Percentiles rank a stretch among this genome's conserved stretches.
Evolutionary conservation across 805 yeast genomes (phyloP).

Genomic region (Metschnikowia hibisci): DNA sequence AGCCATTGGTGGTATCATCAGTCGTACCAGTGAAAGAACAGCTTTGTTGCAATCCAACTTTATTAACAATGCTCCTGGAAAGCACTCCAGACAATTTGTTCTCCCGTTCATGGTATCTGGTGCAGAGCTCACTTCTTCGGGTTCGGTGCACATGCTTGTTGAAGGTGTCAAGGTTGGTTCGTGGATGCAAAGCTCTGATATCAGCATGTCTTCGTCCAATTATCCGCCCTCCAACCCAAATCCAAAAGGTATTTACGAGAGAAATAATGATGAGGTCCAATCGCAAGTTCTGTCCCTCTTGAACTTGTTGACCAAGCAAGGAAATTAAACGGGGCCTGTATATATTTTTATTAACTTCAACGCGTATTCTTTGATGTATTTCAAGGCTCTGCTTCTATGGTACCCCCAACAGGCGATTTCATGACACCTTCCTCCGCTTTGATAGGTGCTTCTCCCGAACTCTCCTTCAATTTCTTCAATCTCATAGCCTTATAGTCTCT

Average conservation of each 20-base stretch:
- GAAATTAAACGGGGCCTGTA: slow-evolving; percentile 9
- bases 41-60: slow-evolving; percentile 33
- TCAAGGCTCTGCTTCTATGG: neutral
- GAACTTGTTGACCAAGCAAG: slow-evolving; percentile 18
- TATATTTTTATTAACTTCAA: slow-evolving; percentile 3
- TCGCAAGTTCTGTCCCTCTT: slow-evolving; percentile 18
- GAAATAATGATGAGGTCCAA: slow-evolving; percentile 25
- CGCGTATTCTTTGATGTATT: neutral
- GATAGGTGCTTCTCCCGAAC: neutral
- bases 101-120: slow-evolving; percentile 41
- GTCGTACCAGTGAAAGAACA: slow-evolving; percentile 31
- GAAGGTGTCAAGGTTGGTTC: slow-evolving; percentile 40
- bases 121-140: slow-evolving; percentile 36
- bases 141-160: slow-evolving; percentile 36
- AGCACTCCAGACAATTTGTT: slow-evolving; percentile 40
- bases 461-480: slow-evolving; percentile 17
- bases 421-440: neutral
- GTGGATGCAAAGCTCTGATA: slow-evolving; percentile 33
- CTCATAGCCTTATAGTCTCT: slow-evolving; percentile 23
- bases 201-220: slow-evolving; percentile 18
- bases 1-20: slow-evolving; percentile 56
- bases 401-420: neutral
- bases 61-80: slow-evolving; percentile 34
- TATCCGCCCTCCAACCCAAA: slow-evolving; percentile 33
- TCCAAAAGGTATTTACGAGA: slow-evolving; percentile 31